Percentiles rank a stretch among this genome's conserved stretches.
phyloP scores from a whole-genome alignment of 352 stramenopile genomes.

The Globisporangium polare region DNA sequence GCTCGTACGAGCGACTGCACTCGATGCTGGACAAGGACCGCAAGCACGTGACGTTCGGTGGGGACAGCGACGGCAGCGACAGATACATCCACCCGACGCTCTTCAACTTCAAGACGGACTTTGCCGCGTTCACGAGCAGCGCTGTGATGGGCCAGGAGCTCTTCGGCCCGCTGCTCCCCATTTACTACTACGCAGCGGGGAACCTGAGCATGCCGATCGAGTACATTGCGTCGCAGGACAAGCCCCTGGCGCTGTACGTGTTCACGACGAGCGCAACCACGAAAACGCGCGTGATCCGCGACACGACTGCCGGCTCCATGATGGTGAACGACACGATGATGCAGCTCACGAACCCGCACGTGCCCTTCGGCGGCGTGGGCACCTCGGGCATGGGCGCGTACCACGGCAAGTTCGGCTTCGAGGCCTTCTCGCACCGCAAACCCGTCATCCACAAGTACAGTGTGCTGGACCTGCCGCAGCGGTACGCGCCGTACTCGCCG shows the following conservation, averaged over 20 bases:
- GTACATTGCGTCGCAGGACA: constrained; percentile 42
- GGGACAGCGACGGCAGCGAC: constrained; percentile 55
- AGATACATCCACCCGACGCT: constrained; percentile 87
- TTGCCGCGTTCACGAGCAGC: constrained; percentile 41
- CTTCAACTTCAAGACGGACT: constrained; percentile 80
- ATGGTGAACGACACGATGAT: constrained; percentile 82
- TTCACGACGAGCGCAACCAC: constrained; percentile 49
- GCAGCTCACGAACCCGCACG: constrained; percentile 52
- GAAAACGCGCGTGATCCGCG: constrained; percentile 36
- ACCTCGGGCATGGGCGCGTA: constrained; percentile 79
- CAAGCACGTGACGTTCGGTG: constrained; percentile 53
- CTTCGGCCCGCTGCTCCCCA: constrained; percentile 94
- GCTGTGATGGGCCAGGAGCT: constrained; percentile 92
- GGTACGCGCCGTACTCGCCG: constrained; percentile 47
- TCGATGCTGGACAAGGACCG: constrained; percentile 57
- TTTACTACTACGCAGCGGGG: constrained; percentile 73
- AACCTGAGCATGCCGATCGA: constrained; percentile 30
- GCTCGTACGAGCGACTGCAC: constrained; percentile 11
- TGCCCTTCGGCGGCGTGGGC: constrained; percentile 85
- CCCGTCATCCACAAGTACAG: constrained; percentile 65
- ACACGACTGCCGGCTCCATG: constrained; percentile 60
- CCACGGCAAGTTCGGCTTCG: constrained; percentile 78
- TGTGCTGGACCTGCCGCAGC: constrained; percentile 44
- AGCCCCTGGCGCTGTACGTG: constrained; percentile 85
- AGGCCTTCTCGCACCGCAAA: constrained; percentile 74